phyloP scores from a whole-genome alignment of 768 basidiomycete species.

The Termitomyces sp. region DNA sequence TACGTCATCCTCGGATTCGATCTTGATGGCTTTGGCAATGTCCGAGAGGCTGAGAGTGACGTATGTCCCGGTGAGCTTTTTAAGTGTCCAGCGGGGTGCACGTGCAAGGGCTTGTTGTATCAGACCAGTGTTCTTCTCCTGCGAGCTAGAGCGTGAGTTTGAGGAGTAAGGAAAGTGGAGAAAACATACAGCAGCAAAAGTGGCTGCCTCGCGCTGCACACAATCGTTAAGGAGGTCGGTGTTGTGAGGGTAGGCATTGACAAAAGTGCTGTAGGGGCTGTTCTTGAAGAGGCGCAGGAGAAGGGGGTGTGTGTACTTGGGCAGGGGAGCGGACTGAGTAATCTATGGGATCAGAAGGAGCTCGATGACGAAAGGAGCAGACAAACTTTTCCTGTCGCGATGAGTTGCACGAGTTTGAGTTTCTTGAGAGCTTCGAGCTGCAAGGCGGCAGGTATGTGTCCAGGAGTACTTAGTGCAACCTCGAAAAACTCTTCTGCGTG shows the following conservation, averaged over 20 bases:
- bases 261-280: constrained; percentile 60
- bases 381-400: constrained; percentile 66
- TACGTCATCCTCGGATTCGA: constrained; percentile 50
- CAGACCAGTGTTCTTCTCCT: constrained; percentile 76
- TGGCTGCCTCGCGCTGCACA: constrained; percentile 47
- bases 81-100: constrained; percentile 74
- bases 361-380: not conserved
- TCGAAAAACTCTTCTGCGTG: constrained; percentile 79
- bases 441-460: constrained; percentile 52
- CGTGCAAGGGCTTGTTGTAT: constrained; percentile 60
- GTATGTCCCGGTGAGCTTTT: constrained; percentile 79
- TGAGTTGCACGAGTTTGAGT: constrained; percentile 71
- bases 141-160: not conserved
- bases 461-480: constrained; percentile 65
- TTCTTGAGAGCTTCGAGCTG: constrained; percentile 90
- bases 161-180: not conserved
- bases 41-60: constrained; percentile 71
- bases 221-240: constrained; percentile 38
- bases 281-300: constrained; percentile 60
- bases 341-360: not conserved
- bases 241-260: constrained; percentile 61
- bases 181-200: constrained; percentile 47
- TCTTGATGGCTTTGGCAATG: constrained; percentile 53
- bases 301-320: constrained; percentile 66
- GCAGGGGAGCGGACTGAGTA: constrained; percentile 42